Percentiles rank a stretch among this genome's conserved stretches.
Evolutionary conservation across 108 stramenopile species (phyloP).

Genomic region (Skeletonema marinoi): DNA sequence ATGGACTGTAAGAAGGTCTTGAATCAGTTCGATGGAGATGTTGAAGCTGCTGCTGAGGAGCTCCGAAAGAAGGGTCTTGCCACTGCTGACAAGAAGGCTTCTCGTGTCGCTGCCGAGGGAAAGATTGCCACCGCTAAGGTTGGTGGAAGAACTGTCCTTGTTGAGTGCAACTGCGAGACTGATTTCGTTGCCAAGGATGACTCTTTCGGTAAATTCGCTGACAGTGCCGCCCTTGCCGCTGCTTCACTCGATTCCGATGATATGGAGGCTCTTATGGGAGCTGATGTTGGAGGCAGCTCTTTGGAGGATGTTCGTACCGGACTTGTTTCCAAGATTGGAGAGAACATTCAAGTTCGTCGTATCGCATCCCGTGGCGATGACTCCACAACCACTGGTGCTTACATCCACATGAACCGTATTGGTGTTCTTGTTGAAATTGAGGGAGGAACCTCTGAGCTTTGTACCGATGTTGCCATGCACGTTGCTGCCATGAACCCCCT

Average conservation of each 20-base stretch:
- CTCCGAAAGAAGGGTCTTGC: constrained; percentile 80
- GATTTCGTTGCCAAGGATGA: constrained; percentile 84
- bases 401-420: constrained; percentile 72
- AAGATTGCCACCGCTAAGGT: constrained; percentile 61
- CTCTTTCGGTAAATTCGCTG: constrained; percentile 66
- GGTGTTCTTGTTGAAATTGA: constrained; percentile 70
- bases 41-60: constrained; percentile 72
- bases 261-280: constrained; percentile 52
- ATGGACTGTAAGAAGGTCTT: constrained; percentile 91
- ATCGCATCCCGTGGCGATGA: constrained; percentile 47
- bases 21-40: constrained; percentile 72
- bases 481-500: constrained; percentile 82
- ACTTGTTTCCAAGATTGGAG: constrained; percentile 83
- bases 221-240: constrained; percentile 62
- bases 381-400: constrained; percentile 59
- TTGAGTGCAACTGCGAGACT: constrained; percentile 90
- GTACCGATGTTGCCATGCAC: constrained; percentile 80
- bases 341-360: constrained; percentile 80
- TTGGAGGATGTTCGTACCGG: constrained; percentile 57
- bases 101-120: constrained; percentile 78
- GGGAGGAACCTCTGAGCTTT: constrained; percentile 56
- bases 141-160: constrained; percentile 72
- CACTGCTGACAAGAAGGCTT: constrained; percentile 86
- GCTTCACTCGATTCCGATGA: constrained; percentile 40
- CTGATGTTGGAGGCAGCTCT: constrained; percentile 45